phyloP scores from a whole-genome alignment of 495 filamentous ascomycete species.

The Clavariopsis aquatica region DNA sequence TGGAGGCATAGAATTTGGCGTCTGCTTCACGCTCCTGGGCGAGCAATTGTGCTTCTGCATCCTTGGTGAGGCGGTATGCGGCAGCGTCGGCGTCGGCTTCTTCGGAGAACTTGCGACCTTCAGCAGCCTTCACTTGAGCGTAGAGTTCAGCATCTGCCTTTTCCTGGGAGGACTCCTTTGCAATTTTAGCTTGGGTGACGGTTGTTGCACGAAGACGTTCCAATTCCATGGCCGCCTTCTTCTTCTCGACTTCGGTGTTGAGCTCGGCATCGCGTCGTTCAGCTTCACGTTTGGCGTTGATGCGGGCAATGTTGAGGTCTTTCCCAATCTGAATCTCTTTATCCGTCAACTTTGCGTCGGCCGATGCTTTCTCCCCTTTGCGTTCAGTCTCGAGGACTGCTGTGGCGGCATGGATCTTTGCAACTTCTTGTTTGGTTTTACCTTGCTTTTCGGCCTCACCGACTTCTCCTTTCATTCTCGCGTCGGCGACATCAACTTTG shows the following conservation, averaged over 20 bases:
- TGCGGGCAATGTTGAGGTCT: conserved; percentile 70
- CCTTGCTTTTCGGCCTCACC: conserved; percentile 78
- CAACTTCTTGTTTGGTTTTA: conserved; percentile 74
- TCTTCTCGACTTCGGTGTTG: conserved; percentile 70
- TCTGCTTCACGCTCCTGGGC: conserved; percentile 47
- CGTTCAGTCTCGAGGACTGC: conserved; percentile 81
- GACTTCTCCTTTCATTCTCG: conserved; percentile 73
- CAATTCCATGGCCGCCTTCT: conserved; percentile 74
- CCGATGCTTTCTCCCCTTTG: conserved; percentile 73
- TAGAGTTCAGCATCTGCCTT: conserved; percentile 69
- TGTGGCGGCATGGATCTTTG: conserved; percentile 78
- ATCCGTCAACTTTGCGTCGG: conserved; percentile 70
- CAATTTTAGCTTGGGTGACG: conserved; percentile 75
- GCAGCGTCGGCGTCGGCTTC: conserved; percentile 43
- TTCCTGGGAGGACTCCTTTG: conserved; percentile 70
- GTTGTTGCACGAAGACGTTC: conserved; percentile 74
- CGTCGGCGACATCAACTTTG: conserved; percentile 77
- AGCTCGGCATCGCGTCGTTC: conserved; percentile 75
- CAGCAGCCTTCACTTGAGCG: conserved; percentile 39
- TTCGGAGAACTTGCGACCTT: conserved; percentile 39
- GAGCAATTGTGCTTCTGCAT: conserved; percentile 38
- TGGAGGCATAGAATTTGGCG: conserved; percentile 40
- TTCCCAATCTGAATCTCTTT: conserved; percentile 69
- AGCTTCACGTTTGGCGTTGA: conserved; percentile 66
- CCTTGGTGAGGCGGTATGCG: conserved; percentile 32